Percentiles rank a stretch among this genome's conserved stretches.
Conservation (phyloP, 2,329 filamentous ascomycete genomes). For the Fusarium falciforme region DNA sequence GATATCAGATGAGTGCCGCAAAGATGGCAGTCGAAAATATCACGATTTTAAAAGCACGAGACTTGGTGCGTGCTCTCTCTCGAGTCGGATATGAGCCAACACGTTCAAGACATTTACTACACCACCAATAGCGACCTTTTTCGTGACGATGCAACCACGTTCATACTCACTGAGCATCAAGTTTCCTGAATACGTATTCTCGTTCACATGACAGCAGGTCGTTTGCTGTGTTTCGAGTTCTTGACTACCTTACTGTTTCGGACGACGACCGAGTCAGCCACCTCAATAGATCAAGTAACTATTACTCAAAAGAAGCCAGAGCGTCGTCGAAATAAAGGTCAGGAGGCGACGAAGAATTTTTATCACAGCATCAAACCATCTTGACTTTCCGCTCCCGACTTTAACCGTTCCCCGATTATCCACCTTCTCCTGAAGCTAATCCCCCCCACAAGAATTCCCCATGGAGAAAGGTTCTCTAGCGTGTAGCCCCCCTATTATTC, state of each 20-base stretch:
- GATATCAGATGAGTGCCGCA: not conserved
- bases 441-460: conserved; percentile 9
- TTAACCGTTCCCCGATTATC: conserved; percentile 1
- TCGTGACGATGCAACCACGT: not conserved
- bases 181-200: not conserved
- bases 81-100: not conserved
- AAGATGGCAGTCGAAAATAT: not conserved
- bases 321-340: conserved; percentile 11
- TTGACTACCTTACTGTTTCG: conserved; percentile 14
- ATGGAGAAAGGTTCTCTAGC: conserved; percentile 2
- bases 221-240: not conserved
- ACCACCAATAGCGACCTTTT: not conserved
- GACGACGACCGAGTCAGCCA: conserved; percentile 10
- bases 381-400: not conserved
- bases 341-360: not conserved
- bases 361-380: not conserved
- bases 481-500: conserved; percentile 1
- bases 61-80: not conserved
- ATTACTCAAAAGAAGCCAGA: conserved; percentile 10
- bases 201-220: not conserved
- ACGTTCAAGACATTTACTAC: not conserved
- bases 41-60: not conserved
- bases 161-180: not conserved
- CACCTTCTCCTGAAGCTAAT: not conserved
- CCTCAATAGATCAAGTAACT: conserved; percentile 29